Conservation (phyloP, 371 early-diverging fungal genomes). For the Rhizopus microsporus region DNA sequence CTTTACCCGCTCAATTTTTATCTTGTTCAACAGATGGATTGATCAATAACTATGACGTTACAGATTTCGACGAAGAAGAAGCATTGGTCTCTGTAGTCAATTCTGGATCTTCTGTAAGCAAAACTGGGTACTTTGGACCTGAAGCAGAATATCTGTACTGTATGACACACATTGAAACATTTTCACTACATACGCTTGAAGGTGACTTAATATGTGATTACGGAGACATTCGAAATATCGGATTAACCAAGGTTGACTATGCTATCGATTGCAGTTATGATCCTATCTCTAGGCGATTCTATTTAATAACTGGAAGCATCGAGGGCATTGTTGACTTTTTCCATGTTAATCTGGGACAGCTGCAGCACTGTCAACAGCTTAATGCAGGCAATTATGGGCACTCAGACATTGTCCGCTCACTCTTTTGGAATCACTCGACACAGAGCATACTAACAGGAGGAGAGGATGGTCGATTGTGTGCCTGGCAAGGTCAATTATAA, state of each 20-base stretch:
- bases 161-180: conserved; percentile 87
- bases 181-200: conserved; percentile 62
- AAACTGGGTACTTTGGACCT: conserved; percentile 90
- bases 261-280: conserved; percentile 85
- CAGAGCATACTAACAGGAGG: conserved; percentile 71
- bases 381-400: conserved; percentile 53
- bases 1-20: conserved; percentile 55
- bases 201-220: conserved; percentile 69
- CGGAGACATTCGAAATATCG: conserved; percentile 75
- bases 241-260: conserved; percentile 71
- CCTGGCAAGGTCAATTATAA: conserved; percentile 56
- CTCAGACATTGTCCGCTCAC: conserved; percentile 70
- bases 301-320: conserved; percentile 78
- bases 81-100: conserved; percentile 81
- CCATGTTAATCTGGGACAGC: conserved; percentile 68
- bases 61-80: conserved; percentile 86
- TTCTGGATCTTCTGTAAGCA: conserved; percentile 76
- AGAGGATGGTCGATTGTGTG: conserved; percentile 72
- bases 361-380: conserved; percentile 69
- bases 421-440: conserved; percentile 63
- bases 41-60: conserved; percentile 71
- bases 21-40: conserved; percentile 80
- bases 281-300: conserved; percentile 67
- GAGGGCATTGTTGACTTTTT: conserved; percentile 73
- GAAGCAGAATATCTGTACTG: conserved; percentile 81